Percentiles rank a stretch among this genome's conserved stretches.
Evolutionary conservation across 2,329 filamentous ascomycete genomes (phyloP).

Genomic region (Ceratocystis alfenasii): DNA sequence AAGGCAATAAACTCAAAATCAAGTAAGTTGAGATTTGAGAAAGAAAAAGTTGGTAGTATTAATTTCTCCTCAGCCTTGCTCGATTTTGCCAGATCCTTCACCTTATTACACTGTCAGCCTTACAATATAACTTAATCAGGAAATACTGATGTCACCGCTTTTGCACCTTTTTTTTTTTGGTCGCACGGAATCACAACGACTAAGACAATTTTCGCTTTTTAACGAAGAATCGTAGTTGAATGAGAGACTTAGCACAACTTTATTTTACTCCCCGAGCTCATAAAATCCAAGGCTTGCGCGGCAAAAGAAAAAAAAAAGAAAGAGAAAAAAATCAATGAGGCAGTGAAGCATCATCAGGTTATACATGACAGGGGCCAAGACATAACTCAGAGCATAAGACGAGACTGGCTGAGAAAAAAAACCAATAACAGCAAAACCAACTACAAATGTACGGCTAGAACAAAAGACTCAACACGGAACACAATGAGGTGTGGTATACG

Average conservation of each 20-base stretch:
- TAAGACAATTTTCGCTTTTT: constrained; percentile 9
- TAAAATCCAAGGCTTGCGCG: neutral
- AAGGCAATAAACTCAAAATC: neutral
- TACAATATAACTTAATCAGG: neutral
- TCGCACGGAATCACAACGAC: neutral
- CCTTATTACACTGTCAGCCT: neutral
- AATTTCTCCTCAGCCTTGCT: constrained; percentile 6
- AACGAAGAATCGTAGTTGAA: neutral
- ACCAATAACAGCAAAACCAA: neutral
- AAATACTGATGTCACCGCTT: constrained; percentile 6
- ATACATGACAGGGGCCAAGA: neutral
- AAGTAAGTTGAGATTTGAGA: neutral
- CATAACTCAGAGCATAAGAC: neutral
- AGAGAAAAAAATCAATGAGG: neutral
- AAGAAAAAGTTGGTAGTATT: neutral
- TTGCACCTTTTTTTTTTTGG: neutral
- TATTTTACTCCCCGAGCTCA: neutral
- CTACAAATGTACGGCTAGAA: constrained; percentile 8
- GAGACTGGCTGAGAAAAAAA: constrained; percentile 5
- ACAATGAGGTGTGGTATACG: neutral
- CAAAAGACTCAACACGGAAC: neutral
- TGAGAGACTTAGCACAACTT: neutral
- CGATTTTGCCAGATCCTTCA: neutral
- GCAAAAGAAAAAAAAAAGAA: neutral
- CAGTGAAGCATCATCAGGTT: neutral